Evolutionary conservation across 192 early-diverging fungal species (phyloP).

Genomic region (Entomortierella lignicola): DNA sequence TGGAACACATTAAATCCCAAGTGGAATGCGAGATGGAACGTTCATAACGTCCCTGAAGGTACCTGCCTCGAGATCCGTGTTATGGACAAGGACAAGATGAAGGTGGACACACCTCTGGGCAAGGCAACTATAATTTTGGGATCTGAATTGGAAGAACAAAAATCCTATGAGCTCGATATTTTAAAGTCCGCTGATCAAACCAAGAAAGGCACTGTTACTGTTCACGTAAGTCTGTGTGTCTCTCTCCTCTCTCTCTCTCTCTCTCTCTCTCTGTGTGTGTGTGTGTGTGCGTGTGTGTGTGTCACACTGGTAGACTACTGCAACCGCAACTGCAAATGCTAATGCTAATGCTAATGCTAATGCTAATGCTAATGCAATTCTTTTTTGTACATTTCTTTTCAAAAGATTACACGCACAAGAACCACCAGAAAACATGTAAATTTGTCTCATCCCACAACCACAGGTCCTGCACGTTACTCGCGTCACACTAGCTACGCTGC

Average conservation of each 20-base stretch:
- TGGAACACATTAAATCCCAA: conserved; percentile 44
- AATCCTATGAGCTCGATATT: conserved; percentile 31
- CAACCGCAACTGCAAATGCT: too few species aligned
- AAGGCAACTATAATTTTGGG: conserved; percentile 11
- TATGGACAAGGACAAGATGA: conserved; percentile 51
- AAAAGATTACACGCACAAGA: conserved; percentile 20
- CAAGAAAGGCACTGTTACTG: conserved; percentile 19
- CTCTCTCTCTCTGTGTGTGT: too few species aligned
- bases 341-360: too few species aligned
- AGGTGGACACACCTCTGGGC: conserved; percentile 43
- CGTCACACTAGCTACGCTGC: conserved; percentile 55
- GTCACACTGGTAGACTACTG: too few species aligned
- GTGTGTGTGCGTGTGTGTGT: too few species aligned
- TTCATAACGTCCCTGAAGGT: conserved; percentile 28
- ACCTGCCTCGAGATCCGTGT: conserved; percentile 15
- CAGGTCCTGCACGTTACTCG: conserved; percentile 36
- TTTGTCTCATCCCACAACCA: conserved; percentile 19
- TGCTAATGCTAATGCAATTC: too few species aligned
- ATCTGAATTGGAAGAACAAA: conserved; percentile 22
- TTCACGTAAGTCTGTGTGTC: conserved; percentile 12
- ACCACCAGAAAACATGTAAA: conserved; percentile 13
- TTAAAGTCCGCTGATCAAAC: conserved; percentile 13
- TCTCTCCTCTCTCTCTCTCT: too few species aligned
- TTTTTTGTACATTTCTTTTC: neutral
- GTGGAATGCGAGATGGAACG: conserved; percentile 41